Percentiles rank a stretch among this genome's conserved stretches.
phyloP scores from a whole-genome alignment of 768 basidiomycete genomes.

The Lyophyllum semitale region DNA sequence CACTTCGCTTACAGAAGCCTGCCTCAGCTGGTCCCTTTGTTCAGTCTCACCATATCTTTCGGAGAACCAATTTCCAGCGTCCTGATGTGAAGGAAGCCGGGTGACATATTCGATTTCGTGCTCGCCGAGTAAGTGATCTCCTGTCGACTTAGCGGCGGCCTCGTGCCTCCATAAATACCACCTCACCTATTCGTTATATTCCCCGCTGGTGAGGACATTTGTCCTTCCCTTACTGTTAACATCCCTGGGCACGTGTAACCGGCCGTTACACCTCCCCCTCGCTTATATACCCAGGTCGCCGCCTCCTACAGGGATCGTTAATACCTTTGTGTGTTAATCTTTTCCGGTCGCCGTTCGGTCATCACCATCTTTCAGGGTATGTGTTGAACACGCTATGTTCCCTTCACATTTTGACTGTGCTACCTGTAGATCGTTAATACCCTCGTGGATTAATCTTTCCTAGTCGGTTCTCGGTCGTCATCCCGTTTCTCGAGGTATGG shows the following conservation, averaged over 20 bases:
- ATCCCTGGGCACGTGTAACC: constrained; percentile 14
- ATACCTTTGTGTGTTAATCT: constrained; percentile 13
- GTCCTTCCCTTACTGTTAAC: constrained; percentile 28
- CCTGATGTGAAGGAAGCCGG: constrained; percentile 32
- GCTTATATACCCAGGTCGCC: constrained; percentile 23
- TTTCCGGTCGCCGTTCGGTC: neutral
- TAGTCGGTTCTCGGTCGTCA: neutral
- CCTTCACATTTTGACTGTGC: neutral
- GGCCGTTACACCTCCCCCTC: constrained; percentile 14
- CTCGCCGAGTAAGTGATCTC: constrained; percentile 32
- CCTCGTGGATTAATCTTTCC: constrained; percentile 6
- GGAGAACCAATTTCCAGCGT: constrained; percentile 20
- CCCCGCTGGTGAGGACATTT: constrained; percentile 35
- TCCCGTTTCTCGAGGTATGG: constrained; percentile 13
- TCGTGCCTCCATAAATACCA: constrained; percentile 46
- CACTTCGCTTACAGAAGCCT: constrained; percentile 17
- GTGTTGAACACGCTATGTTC: neutral
- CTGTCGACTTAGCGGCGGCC: constrained; percentile 39
- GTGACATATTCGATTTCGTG: constrained; percentile 35
- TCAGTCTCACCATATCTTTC: constrained; percentile 18
- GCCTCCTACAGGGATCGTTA: constrained; percentile 13
- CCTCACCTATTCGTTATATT: constrained; percentile 28
- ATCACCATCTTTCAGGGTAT: constrained; percentile 8
- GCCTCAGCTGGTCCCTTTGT: constrained; percentile 21
- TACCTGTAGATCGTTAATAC: neutral